These are phyloP conservation scores for Pilasporangium apinafurcum DNA, from an alignment of 352 stramenopile species.

Conservation along the genomic window DNA sequence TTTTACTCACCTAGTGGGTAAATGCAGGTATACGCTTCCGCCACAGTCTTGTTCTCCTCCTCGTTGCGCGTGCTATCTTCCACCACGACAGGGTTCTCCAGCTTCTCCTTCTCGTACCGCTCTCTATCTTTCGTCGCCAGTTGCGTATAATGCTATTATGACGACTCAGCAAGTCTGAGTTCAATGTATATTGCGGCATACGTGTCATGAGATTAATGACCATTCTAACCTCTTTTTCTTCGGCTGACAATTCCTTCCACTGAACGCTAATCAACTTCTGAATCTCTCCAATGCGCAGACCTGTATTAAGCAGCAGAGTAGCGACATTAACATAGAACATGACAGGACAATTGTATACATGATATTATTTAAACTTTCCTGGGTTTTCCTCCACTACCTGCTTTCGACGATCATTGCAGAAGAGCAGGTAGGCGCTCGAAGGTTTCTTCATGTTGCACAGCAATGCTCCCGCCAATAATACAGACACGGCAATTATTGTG, in stretches of 20 bases:
- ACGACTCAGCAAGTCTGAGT: no score
- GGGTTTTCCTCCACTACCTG: conserved; percentile 58
- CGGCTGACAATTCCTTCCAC: conserved; percentile 81
- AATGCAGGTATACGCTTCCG: conserved; percentile 30
- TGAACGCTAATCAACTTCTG: conserved; percentile 87
- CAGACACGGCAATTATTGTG: no score
- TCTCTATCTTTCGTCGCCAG: conserved; percentile 85
- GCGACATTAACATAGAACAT: neutral
- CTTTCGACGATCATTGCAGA: conserved; percentile 74
- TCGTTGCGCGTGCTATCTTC: conserved; percentile 41
- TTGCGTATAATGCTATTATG: conserved; percentile 62
- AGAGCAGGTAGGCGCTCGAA: conserved; percentile 82
- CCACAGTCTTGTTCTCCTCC: conserved; percentile 12
- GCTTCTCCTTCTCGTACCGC: conserved; percentile 67
- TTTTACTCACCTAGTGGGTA: conserved; percentile 37
- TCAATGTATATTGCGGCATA: no score
- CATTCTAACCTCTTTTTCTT: conserved; percentile 86
- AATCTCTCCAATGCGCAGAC: conserved; percentile 61
- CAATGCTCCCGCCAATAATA: no score
- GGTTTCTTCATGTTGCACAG: conserved; percentile 53
- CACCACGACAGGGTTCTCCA: conserved; percentile 56
- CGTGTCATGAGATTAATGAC: no score
- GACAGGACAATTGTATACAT: no score
- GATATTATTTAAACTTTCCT: conserved; percentile 12
- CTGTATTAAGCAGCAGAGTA: conserved; percentile 5